phyloP scores from a whole-genome alignment of 192 early-diverging fungal species.

The Spinellus fusiger region DNA sequence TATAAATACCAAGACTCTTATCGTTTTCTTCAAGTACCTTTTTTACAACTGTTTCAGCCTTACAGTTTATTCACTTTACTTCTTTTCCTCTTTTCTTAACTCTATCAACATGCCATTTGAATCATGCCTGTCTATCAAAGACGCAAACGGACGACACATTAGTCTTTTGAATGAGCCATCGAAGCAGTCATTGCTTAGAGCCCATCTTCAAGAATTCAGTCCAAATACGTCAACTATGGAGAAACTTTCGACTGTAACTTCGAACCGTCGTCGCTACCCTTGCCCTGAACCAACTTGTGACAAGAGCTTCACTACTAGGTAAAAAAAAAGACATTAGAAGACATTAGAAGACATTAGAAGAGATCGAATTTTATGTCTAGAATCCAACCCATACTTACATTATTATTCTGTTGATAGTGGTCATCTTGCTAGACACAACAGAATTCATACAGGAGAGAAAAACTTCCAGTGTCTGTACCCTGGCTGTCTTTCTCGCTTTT shows the following conservation, averaged over 20 bases:
- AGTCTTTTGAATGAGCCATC: constrained; percentile 22
- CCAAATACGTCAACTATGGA: constrained; percentile 5
- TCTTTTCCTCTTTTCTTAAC: background rate
- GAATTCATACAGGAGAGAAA: constrained; percentile 80
- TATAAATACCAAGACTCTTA: too few species aligned
- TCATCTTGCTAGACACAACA: constrained; percentile 74
- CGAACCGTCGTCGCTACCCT: constrained; percentile 59
- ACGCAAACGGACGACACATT: constrained; percentile 26
- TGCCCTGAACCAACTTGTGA: constrained; percentile 59
- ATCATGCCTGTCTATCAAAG: constrained; percentile 16
- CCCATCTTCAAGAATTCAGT: background rate
- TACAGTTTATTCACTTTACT: background rate
- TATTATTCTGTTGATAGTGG: constrained; percentile 42
- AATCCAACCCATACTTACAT: constrained; percentile 4
- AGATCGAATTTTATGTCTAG: too few species aligned
- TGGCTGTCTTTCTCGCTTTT: constrained; percentile 68
- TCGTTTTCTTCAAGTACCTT: too few species aligned
- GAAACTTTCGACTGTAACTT: background rate
- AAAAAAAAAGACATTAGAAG: background rate
- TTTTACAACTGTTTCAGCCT: too few species aligned
- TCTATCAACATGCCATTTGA: background rate
- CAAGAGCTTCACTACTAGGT: constrained; percentile 77
- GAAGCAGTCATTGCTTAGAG: background rate
- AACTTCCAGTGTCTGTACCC: constrained; percentile 63
- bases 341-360: too few species aligned